These are phyloP conservation scores for Silene latifolia DNA, from an alignment of 148 eudicot genomes.

Conservation along the genomic window DNA sequence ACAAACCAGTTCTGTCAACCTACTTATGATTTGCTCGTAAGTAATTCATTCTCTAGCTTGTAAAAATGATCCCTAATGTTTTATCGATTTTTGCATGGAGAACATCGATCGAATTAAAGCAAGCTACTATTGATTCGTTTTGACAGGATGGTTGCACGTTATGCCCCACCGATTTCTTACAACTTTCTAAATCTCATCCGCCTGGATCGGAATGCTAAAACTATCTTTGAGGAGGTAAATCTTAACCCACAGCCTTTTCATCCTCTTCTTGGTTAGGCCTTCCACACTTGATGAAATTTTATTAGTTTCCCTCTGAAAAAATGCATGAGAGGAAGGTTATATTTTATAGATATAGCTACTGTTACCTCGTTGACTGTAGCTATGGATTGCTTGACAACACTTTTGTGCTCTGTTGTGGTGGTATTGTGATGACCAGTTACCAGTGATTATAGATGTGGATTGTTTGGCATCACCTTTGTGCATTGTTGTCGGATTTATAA, in stretches of 20 bases:
- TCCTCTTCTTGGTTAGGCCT: neutral
- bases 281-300: neutral
- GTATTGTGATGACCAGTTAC: neutral
- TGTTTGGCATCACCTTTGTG: neutral
- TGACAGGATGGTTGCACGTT: slow-evolving; percentile 95
- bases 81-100: neutral
- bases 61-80: neutral
- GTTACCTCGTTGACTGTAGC: neutral
- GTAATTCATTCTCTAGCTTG: slow-evolving; percentile 29
- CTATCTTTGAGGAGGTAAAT: slow-evolving; percentile 75
- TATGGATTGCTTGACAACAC: neutral
- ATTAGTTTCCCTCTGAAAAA: neutral
- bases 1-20: slow-evolving; percentile 87
- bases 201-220: slow-evolving; percentile 60
- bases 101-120: neutral
- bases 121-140: slow-evolving; percentile 12
- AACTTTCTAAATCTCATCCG: slow-evolving; percentile 81
- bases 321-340: neutral
- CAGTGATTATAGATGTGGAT: neutral
- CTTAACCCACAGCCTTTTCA: neutral
- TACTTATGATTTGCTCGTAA: slow-evolving; percentile 97
- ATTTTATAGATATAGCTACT: neutral
- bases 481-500: neutral
- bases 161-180: slow-evolving; percentile 92
- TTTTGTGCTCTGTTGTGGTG: neutral